These are phyloP conservation scores for Trifolium dubium DNA, from an alignment of 306 rosid genomes.

Conservation along the genomic window DNA sequence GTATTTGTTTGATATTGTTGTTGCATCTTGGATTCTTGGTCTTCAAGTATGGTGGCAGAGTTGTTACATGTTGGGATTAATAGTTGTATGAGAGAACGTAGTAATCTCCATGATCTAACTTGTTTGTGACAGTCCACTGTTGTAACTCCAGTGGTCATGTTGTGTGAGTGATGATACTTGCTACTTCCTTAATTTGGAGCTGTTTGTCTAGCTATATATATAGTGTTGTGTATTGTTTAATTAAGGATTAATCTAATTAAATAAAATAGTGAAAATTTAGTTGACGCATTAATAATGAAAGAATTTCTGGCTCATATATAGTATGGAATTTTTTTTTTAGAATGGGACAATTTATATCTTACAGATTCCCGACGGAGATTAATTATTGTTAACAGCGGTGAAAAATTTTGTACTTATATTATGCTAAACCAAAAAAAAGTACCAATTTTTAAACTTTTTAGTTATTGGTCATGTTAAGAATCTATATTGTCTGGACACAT, in stretches of 20 bases:
- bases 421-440: too few species aligned
- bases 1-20: constrained; percentile 30
- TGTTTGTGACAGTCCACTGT: constrained; percentile 86
- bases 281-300: neutral
- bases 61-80: constrained; percentile 72
- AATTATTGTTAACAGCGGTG: too few species aligned
- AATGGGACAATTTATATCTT: too few species aligned
- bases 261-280: constrained; percentile 9
- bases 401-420: too few species aligned
- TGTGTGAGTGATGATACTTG: neutral
- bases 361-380: too few species aligned
- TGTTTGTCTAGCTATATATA: neutral
- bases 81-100: constrained; percentile 66
- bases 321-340: too few species aligned
- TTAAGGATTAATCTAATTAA: constrained; percentile 32
- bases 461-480: too few species aligned
- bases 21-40: constrained; percentile 10
- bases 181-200: neutral
- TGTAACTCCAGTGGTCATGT: constrained; percentile 46
- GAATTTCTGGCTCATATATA: too few species aligned
- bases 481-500: too few species aligned
- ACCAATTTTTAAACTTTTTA: too few species aligned
- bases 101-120: constrained; percentile 81
- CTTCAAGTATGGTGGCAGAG: constrained; percentile 32
- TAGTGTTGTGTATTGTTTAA: neutral